Base-by-base conservation (phyloP, 768 basidiomycete genomes). In the Termitomyces sp. region DNA sequence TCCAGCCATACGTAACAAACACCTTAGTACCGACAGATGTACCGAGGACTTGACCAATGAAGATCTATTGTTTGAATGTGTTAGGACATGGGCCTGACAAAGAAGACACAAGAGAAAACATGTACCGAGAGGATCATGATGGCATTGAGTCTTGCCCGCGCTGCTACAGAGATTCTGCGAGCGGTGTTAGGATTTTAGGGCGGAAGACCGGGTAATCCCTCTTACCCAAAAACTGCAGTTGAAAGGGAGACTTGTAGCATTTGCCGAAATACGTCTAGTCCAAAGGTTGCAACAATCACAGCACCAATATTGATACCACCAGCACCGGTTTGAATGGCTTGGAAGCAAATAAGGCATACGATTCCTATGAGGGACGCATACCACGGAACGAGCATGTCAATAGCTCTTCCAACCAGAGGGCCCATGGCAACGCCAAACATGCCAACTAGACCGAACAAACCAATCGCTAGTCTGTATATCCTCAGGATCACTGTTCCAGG, bases 31-130 rank as follows among this genome's bases (percentile, higher is more conserved):
- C 87, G 0, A 88, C 87, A 0, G 89, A 80, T 1, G 91, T 92
- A 20, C 92, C 92, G 72, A 90, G 85, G 7, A 92, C 88, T 76
- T 94, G 91, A 0, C 92, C 92, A 35, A 90, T 79, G 72, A 92
- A 91, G 36, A 89, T 74, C 82, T 83, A 55, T 11, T 13, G 15
- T 38, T 6, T 9, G 8, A 49, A 54, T 62, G 32, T 53, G n/a
- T 58, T 53, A 36, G 50, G n/a, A n/a, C 35, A 48, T 55, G 20
- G 44, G 15, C 18, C 53, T 20, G 18, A 44, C 13, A 9, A 18
- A 58, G 20, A 55, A n/a, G 28, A 15, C 12, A 16, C 15, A 52
- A 44, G 16, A 9, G 46, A 8, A 28, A 2, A 28, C 4, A 46
- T 46, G 13, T 67, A 88, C 88, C 3, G 86, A 85, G 55, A 94